Evolutionary conservation across 108 stramenopile species (phyloP), one percentile per base, ranked within the genome.

Genomic region (Cyclostephanos invisitatus): DNA sequence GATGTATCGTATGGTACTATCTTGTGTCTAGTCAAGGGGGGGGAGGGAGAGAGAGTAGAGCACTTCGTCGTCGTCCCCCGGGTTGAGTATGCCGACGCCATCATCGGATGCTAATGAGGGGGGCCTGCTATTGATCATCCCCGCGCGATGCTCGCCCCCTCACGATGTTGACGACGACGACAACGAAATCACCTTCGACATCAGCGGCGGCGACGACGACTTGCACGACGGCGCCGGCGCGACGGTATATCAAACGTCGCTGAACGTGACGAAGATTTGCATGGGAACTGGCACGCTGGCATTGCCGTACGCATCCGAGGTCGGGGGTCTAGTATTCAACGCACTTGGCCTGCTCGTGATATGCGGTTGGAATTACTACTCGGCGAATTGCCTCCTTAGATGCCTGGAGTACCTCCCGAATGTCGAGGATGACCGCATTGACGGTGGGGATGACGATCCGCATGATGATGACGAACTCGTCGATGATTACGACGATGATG

Each of bases 201-300:
- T 0, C 15, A 3, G 14, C 44, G 15, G 1, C 44, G 44, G 14
- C 12, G 15, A 15, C 12, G 44, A 3, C 44, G 15, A 14, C 44
- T 0, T 15, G n/a, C n/a, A n/a, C 44, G 44, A 1, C 15, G 15
- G 9, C 22, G 11, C 2, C 22, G 60, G 58, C 50, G 76, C 85
- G 37, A 81, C 83, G 22, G 73, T 84, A 11, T 35, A 68, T 35
- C 75, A 86, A 58, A 87, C 84, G 29, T 68, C 86, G 15, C 42
- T 86, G 15, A 89, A 89, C 72, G 70, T 84, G 2, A 64, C 81
- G 47, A 88, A 86, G 68, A 61, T 72, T 8, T 85, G 84, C 63
- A 81, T 86, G 73, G 91, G 92, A 22, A 90, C 92, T 0, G 92
- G 92, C 10, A 84, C 84, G 28, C 68, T 94, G 2, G 90, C 90